Percentiles rank a stretch among this genome's conserved stretches.
These are phyloP conservation scores for Phytomonas sp. DNA, from an alignment of 208 protist species.

Conservation along the genomic window DNA sequence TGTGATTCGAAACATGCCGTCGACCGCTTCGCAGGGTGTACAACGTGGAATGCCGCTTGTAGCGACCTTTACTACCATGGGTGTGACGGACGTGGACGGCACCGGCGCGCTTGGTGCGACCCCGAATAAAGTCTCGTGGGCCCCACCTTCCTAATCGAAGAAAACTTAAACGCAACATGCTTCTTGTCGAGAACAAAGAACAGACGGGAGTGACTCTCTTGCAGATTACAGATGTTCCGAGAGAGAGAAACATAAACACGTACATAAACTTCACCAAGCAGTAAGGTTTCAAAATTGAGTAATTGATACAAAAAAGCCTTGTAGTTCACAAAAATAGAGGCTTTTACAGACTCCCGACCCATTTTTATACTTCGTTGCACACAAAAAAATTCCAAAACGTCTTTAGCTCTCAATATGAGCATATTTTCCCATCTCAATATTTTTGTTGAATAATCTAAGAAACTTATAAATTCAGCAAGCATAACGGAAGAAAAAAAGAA, in stretches of 20 bases:
- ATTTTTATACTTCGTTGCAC: too few relatives aligned
- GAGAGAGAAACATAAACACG: not conserved
- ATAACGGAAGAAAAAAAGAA: not conserved
- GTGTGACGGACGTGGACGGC: constrained; percentile 82
- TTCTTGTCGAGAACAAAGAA: not conserved
- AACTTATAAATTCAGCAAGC: not conserved
- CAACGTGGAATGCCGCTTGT: constrained; percentile 52
- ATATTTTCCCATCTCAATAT: too few relatives aligned
- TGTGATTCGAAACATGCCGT: constrained; percentile 62
- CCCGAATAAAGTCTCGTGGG: constrained; percentile 65
- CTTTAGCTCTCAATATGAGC: not conserved
- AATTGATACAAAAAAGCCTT: constrained; percentile 8
- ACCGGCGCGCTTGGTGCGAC: constrained; percentile 62
- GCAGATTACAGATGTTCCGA: not conserved
- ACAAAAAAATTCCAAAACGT: too few relatives aligned
- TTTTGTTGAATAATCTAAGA: not conserved
- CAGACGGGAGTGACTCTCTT: not conserved
- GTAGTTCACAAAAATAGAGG: not conserved
- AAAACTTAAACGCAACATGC: constrained; percentile 24
- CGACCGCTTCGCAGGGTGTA: constrained; percentile 72
- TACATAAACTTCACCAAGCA: not conserved
- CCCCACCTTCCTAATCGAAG: constrained; percentile 54
- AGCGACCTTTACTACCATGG: constrained; percentile 70
- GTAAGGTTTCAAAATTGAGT: constrained; percentile 3
- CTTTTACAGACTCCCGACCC: not conserved